Percentiles rank a stretch among this genome's conserved stretches.
Conservation (phyloP, 2,329 filamentous ascomycete genomes). For the Fusarium mangiferae region DNA sequence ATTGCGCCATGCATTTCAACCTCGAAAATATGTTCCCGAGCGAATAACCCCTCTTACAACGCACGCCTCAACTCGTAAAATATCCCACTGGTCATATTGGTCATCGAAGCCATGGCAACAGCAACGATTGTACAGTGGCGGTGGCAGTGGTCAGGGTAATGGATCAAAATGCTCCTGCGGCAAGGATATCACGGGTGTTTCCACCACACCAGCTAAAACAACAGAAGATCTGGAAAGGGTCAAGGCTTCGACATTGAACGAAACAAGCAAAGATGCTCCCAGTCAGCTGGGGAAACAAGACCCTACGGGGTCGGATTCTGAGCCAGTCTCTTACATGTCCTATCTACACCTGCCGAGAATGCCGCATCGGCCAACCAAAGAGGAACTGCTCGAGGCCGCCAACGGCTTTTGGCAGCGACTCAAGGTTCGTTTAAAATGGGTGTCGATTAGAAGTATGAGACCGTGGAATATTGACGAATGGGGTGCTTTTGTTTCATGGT, state of each 20-base stretch:
- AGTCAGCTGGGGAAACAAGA: slow-evolving; percentile 18
- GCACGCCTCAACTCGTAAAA: background rate
- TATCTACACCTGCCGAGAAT: slow-evolving; percentile 73
- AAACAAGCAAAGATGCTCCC: slow-evolving; percentile 16
- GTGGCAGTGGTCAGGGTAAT: slow-evolving; percentile 18
- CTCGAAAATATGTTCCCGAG: slow-evolving; percentile 4
- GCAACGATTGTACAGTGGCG: slow-evolving; percentile 31
- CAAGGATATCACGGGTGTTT: slow-evolving; percentile 28
- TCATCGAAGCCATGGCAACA: slow-evolving; percentile 8
- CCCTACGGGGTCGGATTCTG: slow-evolving; percentile 38
- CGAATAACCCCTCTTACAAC: slow-evolving; percentile 9
- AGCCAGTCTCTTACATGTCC: slow-evolving; percentile 63
- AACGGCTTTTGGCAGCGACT: slow-evolving; percentile 92
- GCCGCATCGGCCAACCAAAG: slow-evolving; percentile 90
- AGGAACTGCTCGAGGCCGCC: slow-evolving; percentile 90
- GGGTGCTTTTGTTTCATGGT: slow-evolving; percentile 93
- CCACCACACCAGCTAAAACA: slow-evolving; percentile 14
- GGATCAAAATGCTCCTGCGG: slow-evolving; percentile 41
- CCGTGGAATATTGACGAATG: slow-evolving; percentile 98
- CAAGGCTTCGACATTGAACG: slow-evolving; percentile 15
- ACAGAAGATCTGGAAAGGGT: slow-evolving; percentile 29
- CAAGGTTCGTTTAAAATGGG: slow-evolving; percentile 96
- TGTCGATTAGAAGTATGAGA: slow-evolving; percentile 90
- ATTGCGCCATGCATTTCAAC: slow-evolving; percentile 2
- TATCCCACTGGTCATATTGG: slow-evolving; percentile 2